phyloP scores from a whole-genome alignment of 2,329 filamentous ascomycete genomes.

The Pseudocercospora vitis region DNA sequence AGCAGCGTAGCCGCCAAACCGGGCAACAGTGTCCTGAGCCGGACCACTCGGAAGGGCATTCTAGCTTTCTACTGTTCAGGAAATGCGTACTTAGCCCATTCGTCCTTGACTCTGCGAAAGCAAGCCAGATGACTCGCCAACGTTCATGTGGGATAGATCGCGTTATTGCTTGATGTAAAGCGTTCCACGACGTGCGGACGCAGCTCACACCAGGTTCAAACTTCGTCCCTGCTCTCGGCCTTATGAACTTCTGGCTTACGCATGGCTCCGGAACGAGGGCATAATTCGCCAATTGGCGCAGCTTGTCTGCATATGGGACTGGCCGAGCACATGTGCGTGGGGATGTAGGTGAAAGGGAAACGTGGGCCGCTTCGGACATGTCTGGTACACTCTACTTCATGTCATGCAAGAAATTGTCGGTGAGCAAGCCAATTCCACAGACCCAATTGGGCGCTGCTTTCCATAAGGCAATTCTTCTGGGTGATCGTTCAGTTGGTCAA shows the following conservation, averaged over 20 bases:
- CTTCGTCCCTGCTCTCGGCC: conserved; percentile 35
- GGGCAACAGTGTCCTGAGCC: conserved; percentile 38
- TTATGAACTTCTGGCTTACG: conserved; percentile 37
- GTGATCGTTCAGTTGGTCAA: conserved; percentile 49
- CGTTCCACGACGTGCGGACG: conserved; percentile 43
- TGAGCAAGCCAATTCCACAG: conserved; percentile 46
- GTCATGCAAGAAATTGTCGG: conserved; percentile 41
- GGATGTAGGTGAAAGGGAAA: conserved; percentile 43
- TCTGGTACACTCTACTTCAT: conserved; percentile 38
- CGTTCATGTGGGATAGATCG: conserved; percentile 39
- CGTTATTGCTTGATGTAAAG: conserved; percentile 42
- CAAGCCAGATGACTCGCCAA: conserved; percentile 41
- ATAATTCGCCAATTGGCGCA: conserved; percentile 36
- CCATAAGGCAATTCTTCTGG: conserved; percentile 43
- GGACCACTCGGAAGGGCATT: conserved; percentile 38
- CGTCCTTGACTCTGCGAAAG: conserved; percentile 39
- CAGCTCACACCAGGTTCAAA: conserved; percentile 42
- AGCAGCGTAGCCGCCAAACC: conserved; percentile 25
- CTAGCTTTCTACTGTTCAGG: conserved; percentile 40
- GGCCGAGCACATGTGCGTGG: conserved; percentile 44
- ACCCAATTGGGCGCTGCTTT: conserved; percentile 44
- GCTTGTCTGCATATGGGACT: conserved; percentile 41
- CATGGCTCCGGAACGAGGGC: conserved; percentile 36
- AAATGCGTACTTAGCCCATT: conserved; percentile 39
- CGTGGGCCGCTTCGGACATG: conserved; percentile 45